Base-by-base conservation (phyloP, 345 rosid genomes). In the Acer negundo region DNA sequence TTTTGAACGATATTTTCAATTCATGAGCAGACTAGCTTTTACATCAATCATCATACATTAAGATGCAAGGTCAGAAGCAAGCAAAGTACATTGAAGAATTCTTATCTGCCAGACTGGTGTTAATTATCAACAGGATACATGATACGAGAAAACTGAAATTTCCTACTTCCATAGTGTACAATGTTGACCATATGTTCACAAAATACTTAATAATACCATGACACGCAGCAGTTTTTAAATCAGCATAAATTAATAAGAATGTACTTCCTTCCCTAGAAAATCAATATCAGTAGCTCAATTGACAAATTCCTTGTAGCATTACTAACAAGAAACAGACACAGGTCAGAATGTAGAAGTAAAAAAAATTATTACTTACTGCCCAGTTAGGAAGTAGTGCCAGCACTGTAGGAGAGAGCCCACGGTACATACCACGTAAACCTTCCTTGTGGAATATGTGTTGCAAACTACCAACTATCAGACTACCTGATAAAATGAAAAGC, bases 361-460 rank as follows among this genome's bases (percentile, higher is more conserved):
- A 20, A 68, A 35, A 55, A 55, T 11, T 16, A 19, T 10, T 12
- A 78, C 87, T 82, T 64, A 94, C 98, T 16, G 98, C 98, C 98
- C 98, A 93, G 78, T 91, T 93, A 11, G 98, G 91, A 79, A 93
- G 94, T 78, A 93, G 86, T 1, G 98, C 98, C 80, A 93, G 75
- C 38, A 86, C 90, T 31, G 94, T 93, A 4, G 98, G 94, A 53
- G 92, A 72, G 53, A 93, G 94, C 1, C 98, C 98, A 0, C 92
- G 87, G 76, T 93, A 93, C 88, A 93, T 84, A 38, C 98, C 98
- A 64, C 92, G 91, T 65, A 89, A 51, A 12, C 98, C 97, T 78
- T 93, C 98, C 83, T 82, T 87, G 55, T 77, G 89, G 61, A 87
- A 83, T 77, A 94, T 94, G 66, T 89, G 88, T 75, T 90, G 80